phyloP scores from a whole-genome alignment of 2,329 filamentous ascomycete species.

The Epichloe uncinata region DNA sequence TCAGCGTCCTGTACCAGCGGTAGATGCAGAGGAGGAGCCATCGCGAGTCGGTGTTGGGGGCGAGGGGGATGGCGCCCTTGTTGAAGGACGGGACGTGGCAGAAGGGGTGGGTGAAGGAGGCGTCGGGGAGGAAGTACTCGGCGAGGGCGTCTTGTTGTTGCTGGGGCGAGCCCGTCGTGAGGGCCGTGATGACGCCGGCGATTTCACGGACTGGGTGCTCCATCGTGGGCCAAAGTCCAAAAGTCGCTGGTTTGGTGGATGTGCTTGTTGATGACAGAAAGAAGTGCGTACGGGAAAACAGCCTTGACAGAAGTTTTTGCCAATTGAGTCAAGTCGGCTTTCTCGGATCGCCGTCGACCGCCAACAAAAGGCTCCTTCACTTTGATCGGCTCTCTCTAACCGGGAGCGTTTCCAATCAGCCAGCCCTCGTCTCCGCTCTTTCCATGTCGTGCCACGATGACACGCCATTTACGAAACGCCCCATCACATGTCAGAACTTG shows the following conservation, averaged over 20 bases:
- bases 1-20: slow-evolving; percentile 74
- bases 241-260: not conserved
- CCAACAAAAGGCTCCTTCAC: no score
- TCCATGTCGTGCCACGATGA: no score
- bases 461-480: not conserved
- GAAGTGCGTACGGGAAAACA: no score
- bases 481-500: not conserved
- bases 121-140: slow-evolving; percentile 59
- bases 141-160: slow-evolving; percentile 53
- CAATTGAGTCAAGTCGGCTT: not conserved
- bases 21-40: slow-evolving; percentile 58
- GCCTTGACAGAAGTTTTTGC: not conserved
- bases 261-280: not conserved
- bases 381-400: no score
- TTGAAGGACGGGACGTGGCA: slow-evolving; percentile 51
- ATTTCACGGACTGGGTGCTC: slow-evolving; percentile 39
- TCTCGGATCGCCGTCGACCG: not conserved
- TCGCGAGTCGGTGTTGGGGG: slow-evolving; percentile 43
- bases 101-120: slow-evolving; percentile 67
- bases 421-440: no score
- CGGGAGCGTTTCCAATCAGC: no score
- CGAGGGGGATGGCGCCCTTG: slow-evolving; percentile 25
- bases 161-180: slow-evolving; percentile 53
- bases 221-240: no score
- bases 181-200: slow-evolving; percentile 47